Evolutionary conservation across 2,329 filamentous ascomycete species (phyloP).

Genomic region (Beauveria pseudobassiana): DNA sequence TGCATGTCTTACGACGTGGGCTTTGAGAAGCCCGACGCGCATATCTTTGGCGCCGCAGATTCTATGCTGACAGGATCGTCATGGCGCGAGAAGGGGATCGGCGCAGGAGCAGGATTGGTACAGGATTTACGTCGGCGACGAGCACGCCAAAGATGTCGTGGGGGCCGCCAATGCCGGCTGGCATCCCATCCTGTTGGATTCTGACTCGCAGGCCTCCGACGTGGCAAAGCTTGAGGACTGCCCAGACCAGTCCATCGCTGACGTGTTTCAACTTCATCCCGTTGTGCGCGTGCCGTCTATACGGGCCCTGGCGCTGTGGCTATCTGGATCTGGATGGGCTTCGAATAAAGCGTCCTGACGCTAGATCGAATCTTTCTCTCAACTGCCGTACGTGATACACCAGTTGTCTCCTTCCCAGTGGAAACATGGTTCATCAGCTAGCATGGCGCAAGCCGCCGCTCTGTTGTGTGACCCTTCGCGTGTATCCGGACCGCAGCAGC

Average conservation of each 20-base stretch:
- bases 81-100: slow-evolving; percentile 12
- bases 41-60: slow-evolving; percentile 50
- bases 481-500: background rate
- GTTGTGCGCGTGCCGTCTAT: slow-evolving; percentile 16
- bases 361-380: background rate
- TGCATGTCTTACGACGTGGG: slow-evolving; percentile 59
- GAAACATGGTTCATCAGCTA: background rate
- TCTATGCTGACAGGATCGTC: slow-evolving; percentile 30
- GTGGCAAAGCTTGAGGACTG: slow-evolving; percentile 11
- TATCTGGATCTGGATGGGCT: background rate
- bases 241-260: slow-evolving; percentile 5
- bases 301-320: slow-evolving; percentile 4
- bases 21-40: slow-evolving; percentile 47
- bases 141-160: slow-evolving; percentile 40
- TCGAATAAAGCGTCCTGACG: background rate
- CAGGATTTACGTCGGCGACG: slow-evolving; percentile 48
- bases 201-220: background rate
- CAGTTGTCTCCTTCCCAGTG: background rate
- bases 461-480: background rate
- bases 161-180: slow-evolving; percentile 30
- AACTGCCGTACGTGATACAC: background rate
- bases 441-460: background rate
- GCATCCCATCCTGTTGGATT: slow-evolving; percentile 18
- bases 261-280: slow-evolving; percentile 10
- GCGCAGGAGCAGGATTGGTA: slow-evolving; percentile 21